Conservation (phyloP, 352 stramenopile species). For the Elongisporangium anandrum region DNA sequence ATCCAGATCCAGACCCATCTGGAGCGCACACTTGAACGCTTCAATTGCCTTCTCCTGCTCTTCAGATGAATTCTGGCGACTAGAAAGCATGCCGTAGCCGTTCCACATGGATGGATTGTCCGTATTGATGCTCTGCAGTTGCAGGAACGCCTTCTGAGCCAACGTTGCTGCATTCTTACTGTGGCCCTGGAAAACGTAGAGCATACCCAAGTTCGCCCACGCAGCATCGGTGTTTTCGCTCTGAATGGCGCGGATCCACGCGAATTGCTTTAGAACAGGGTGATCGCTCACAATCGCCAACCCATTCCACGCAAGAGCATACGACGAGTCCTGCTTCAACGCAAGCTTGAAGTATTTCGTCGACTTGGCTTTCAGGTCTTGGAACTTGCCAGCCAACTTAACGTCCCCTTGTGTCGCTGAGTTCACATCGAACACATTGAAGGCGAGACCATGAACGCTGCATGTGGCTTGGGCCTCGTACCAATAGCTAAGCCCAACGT, state of each 20-base stretch:
- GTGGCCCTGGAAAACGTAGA: constrained; percentile 58
- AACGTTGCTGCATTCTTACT: constrained; percentile 24
- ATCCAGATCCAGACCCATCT: constrained; percentile 71
- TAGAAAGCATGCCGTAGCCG: constrained; percentile 76
- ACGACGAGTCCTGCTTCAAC: constrained; percentile 37
- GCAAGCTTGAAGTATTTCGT: constrained; percentile 38
- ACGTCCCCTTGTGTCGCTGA: neutral
- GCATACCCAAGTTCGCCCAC: constrained; percentile 84
- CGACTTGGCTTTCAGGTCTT: constrained; percentile 26
- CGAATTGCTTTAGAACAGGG: constrained; percentile 75
- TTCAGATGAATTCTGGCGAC: constrained; percentile 23
- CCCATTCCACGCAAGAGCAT: constrained; percentile 73
- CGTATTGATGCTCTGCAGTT: constrained; percentile 76
- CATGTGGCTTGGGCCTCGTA: constrained; percentile 62
- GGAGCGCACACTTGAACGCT: constrained; percentile 73
- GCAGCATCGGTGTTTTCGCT: constrained; percentile 51
- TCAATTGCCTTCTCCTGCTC: constrained; percentile 55
- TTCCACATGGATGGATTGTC: constrained; percentile 86
- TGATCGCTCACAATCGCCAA: constrained; percentile 59
- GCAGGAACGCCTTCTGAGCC: constrained; percentile 75
- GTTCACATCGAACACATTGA: constrained; percentile 35
- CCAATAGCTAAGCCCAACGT: constrained; percentile 71
- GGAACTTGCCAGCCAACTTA: constrained; percentile 7
- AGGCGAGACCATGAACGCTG: constrained; percentile 22
- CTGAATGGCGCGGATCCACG: constrained; percentile 68